Percentiles rank a stretch among this genome's conserved stretches.
These are phyloP conservation scores for Raphanus raphanistrum DNA, from an alignment of 345 rosid genomes.

Conservation along the genomic window DNA sequence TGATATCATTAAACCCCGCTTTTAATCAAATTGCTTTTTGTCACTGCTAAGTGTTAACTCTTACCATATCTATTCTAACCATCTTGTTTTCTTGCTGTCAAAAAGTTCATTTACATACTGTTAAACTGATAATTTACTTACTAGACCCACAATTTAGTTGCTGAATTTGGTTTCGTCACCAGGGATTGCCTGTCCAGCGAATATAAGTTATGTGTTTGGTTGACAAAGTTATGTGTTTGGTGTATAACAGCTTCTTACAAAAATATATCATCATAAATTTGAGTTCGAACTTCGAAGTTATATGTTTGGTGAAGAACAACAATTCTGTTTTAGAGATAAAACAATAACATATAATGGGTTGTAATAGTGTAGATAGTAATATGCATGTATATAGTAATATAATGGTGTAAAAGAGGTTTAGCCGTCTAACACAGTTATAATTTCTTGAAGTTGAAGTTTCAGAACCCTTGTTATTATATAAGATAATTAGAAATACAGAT, in stretches of 20 bases:
- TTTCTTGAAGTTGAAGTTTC: conserved; percentile 19
- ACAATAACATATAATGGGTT: not conserved
- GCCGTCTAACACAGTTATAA: conserved; percentile 12
- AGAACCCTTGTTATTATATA: not conserved
- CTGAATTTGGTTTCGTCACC: not conserved
- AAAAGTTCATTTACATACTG: not conserved
- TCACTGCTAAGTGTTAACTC: not conserved
- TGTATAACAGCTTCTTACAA: not conserved
- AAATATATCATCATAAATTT: not conserved
- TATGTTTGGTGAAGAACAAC: not conserved
- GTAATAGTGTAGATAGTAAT: not conserved
- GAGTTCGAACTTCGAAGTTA: not conserved
- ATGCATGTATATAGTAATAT: no score
- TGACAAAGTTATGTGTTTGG: not conserved
- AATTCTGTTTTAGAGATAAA: not conserved
- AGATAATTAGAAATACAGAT: conserved; percentile 13
- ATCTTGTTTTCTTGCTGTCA: not conserved
- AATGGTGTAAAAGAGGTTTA: conserved; percentile 7
- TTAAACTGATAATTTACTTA: not conserved
- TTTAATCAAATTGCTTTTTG: not conserved
- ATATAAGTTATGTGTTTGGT: not conserved
- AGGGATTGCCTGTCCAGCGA: not conserved
- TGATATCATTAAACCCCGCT: not conserved
- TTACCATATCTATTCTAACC: not conserved
- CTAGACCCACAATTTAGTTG: not conserved